Evolutionary conservation across 225 moss, liverwort and hornwort genomes (phyloP).

Genomic region (Sphagnum tenellum): DNA sequence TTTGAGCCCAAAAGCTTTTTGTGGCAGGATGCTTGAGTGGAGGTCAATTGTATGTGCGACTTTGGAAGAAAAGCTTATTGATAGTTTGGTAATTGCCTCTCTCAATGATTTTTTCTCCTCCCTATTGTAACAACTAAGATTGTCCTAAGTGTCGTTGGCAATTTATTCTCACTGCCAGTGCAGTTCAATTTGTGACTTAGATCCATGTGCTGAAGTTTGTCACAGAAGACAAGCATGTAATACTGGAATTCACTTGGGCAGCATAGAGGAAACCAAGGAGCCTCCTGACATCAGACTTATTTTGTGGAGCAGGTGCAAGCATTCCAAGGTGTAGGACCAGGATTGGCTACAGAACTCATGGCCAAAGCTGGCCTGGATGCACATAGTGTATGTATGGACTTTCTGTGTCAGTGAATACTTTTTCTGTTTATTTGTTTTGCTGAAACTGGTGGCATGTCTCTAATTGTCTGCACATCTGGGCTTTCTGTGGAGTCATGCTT

Average conservation of each 20-base stretch:
- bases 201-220: no score
- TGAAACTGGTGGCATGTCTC: no score
- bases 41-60: slow-evolving; percentile 28
- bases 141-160: no score
- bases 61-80: slow-evolving; percentile 28
- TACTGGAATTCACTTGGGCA: background rate
- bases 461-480: no score
- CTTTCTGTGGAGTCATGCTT: no score
- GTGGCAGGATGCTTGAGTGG: slow-evolving; percentile 43
- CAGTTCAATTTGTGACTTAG: no score
- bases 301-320: slow-evolving; percentile 33
- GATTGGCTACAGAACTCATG: slow-evolving; percentile 42
- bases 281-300: background rate
- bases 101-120: background rate
- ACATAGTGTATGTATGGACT: slow-evolving; percentile 17
- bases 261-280: background rate
- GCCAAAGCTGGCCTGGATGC: slow-evolving; percentile 25
- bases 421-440: no score
- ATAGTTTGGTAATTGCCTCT: slow-evolving; percentile 23
- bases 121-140: no score
- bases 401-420: no score
- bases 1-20: no score
- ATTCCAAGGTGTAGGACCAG: slow-evolving; percentile 49
- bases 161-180: no score
- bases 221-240: no score